These are phyloP conservation scores for Aspergillus melleus DNA, from an alignment of 2,329 filamentous ascomycete genomes.

Conservation along the genomic window DNA sequence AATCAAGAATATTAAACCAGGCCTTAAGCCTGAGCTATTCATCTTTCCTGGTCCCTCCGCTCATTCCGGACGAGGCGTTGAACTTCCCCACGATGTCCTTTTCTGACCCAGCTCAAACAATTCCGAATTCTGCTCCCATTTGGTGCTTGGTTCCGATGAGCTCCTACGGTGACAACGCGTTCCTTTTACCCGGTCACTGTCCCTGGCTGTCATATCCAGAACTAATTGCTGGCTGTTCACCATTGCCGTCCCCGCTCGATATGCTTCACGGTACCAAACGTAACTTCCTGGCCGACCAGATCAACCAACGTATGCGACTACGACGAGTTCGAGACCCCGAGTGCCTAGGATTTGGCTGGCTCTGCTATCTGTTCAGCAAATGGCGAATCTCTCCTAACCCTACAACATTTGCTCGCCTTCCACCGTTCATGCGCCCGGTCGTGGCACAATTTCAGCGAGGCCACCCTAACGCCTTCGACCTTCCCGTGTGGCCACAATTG, in stretches of 20 bases:
- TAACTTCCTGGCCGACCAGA: conserved; percentile 8
- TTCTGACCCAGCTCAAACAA: background rate
- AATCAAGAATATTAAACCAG: background rate
- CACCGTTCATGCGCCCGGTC: background rate
- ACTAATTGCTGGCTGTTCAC: background rate
- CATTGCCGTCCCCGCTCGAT: background rate
- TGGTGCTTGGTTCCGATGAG: background rate
- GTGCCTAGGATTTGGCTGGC: conserved; percentile 7
- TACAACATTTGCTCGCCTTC: background rate
- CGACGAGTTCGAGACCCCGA: conserved; percentile 4
- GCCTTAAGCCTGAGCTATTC: background rate
- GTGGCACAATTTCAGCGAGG: background rate
- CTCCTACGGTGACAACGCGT: background rate
- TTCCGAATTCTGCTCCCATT: background rate
- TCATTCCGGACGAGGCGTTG: background rate
- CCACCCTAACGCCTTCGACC: background rate
- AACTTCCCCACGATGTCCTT: background rate
- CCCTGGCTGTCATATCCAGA: background rate
- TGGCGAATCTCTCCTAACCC: conserved; percentile 1
- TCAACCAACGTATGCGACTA: conserved; percentile 1
- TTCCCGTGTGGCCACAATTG: conserved; percentile 2
- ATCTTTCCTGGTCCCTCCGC: background rate
- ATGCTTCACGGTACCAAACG: conserved; percentile 8
- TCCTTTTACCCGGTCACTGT: background rate
- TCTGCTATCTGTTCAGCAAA: conserved; percentile 4